Evolutionary conservation across 805 yeast species (phyloP), one percentile per base, ranked within the genome.

Genomic region (Wickerhamomyces alni): DNA sequence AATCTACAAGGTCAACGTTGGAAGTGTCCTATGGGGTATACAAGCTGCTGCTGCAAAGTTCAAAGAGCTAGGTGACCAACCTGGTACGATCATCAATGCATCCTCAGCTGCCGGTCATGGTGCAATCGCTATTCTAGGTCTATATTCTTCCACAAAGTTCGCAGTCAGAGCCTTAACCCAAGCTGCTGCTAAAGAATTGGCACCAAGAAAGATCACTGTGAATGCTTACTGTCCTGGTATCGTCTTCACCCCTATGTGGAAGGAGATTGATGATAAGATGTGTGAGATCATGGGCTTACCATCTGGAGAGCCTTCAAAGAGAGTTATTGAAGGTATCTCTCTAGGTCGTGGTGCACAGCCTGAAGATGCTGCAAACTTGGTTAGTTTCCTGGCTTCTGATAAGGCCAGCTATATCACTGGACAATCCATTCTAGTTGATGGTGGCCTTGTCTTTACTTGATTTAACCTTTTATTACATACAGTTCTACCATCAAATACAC

Each of bases 151-250:
- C 6, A 46, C 67, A 8, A 64, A 67, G 40, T 63, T 58, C 35
- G 70, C 69, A 5, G 62, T 67, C 10, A 59, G 53, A 36, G 60
- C 55, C 16, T 46, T 67, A 27, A 64, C 69, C 4, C 63, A 63
- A 41, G 52, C 59, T 16, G 61, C 65, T 40, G 67, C 72, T 5
- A 53, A 60, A 35, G 71, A 67, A 44, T 48, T 60, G 42, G 68
- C 68, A 0, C 39, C 50, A 7, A 39, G 59, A 26, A 58, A 61
- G 37, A 62, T 67, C 40, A 59, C 65, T 15, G 65, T 65, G n/a
- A 67, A 67, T 43, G 46, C 61, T 5, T 60, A 64, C 41, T 62
- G 63, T 42, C 70, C 70, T 16, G 71, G 69, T 24, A 59, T 61
- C 37, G 67, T 65, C n/a, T 45, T 57, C n/a, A 66, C 71, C 1